Evolutionary conservation across 768 basidiomycete species (phyloP).

Genomic region (Lactarius hengduanensis): DNA sequence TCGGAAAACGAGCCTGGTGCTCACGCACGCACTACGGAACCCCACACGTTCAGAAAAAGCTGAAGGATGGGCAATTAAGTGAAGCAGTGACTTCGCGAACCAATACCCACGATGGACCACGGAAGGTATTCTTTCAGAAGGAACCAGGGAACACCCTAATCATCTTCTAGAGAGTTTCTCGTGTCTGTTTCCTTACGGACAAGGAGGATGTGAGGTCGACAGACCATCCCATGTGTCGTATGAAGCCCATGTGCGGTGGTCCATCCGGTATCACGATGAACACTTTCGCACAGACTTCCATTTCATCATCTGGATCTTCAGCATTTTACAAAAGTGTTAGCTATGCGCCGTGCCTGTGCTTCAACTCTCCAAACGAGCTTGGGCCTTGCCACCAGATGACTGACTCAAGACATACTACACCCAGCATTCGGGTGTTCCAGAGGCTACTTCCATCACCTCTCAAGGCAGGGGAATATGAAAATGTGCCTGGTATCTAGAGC

Average conservation of each 20-base stretch:
- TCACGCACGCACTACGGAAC: no score
- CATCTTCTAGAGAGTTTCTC: not conserved
- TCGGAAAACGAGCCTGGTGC: no score
- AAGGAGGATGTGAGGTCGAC: not conserved
- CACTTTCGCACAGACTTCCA: not conserved
- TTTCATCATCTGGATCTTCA: not conserved
- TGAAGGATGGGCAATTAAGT: not conserved
- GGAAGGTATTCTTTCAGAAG: not conserved
- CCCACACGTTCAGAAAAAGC: no score
- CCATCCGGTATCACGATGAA: not conserved
- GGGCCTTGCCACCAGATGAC: no score
- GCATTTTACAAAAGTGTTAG: not conserved
- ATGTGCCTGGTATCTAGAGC: no score
- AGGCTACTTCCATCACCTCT: no score
- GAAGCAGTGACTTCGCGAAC: not conserved
- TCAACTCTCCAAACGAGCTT: no score
- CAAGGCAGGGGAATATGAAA: no score
- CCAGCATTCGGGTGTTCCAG: no score
- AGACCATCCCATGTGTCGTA: not conserved
- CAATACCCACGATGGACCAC: not conserved
- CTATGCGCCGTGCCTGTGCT: not conserved
- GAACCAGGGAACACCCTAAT: accelerated
- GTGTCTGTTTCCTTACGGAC: not conserved
- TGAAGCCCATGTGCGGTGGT: not conserved
- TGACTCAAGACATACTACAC: no score